Evolutionary conservation across 176 grass and related monocot species (phyloP).

Genomic region (Oryza officinalis): DNA sequence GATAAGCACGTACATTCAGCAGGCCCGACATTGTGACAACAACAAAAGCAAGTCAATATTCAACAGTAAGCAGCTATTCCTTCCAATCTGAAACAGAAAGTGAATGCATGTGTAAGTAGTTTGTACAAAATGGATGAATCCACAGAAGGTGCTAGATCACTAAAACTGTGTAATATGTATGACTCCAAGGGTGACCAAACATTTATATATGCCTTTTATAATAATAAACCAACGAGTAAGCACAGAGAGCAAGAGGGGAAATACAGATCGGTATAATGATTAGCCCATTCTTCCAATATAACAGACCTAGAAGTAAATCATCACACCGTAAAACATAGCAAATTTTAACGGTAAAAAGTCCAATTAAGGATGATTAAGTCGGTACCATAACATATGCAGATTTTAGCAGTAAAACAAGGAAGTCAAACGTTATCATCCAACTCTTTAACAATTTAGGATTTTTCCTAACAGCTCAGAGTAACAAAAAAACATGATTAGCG

Average conservation of each 20-base stretch:
- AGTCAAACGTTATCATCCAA: not conserved
- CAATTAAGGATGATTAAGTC: not conserved
- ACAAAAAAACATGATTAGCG: not conserved
- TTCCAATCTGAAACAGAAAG: slow-evolving; percentile 50
- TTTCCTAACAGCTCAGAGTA: not conserved
- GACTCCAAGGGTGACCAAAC: not conserved
- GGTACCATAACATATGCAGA: not conserved
- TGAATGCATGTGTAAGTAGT: slow-evolving; percentile 23
- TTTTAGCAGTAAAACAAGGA: not conserved
- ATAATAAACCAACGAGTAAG: not conserved
- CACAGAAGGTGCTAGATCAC: not conserved
- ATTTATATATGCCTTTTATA: not conserved
- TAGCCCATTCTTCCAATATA: not conserved
- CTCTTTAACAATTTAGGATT: not conserved
- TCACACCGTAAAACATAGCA: not conserved
- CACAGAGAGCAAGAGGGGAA: not conserved
- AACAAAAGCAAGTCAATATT: slow-evolving; percentile 37
- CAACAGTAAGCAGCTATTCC: slow-evolving; percentile 37
- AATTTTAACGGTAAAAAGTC: not conserved
- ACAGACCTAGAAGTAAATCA: not conserved
- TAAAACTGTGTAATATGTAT: not conserved
- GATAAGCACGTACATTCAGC: slow-evolving; percentile 56
- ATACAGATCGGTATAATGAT: not conserved
- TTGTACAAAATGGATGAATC: not conserved
- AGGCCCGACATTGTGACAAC: slow-evolving; percentile 71